These are phyloP conservation scores for Groenewaldozyma salmanticensis DNA, from an alignment of 805 yeast species.

Conservation along the genomic window DNA sequence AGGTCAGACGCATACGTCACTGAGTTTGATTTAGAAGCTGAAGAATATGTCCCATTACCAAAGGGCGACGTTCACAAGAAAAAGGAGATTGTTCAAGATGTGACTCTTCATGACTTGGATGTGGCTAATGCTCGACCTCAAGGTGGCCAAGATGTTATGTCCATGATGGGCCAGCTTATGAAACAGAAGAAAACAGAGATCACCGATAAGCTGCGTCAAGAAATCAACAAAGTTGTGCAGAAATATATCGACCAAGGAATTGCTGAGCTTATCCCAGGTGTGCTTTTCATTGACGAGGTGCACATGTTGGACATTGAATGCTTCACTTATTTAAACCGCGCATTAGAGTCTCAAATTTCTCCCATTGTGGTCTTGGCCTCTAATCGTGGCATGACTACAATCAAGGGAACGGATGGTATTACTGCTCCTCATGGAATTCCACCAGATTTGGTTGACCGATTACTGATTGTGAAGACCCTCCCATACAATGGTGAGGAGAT, in stretches of 20 bases:
- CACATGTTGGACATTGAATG: conserved; percentile 97
- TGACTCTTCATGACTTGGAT: conserved; percentile 91
- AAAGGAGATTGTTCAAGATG: conserved; percentile 96
- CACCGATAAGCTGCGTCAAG: conserved; percentile 88
- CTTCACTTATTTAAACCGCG: conserved; percentile 89
- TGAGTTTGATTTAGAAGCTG: conserved; percentile 96
- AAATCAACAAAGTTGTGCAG: conserved; percentile 91
- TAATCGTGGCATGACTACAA: conserved; percentile 85
- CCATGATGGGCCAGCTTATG: conserved; percentile 94
- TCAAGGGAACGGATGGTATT: conserved; percentile 73
- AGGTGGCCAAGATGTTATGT: conserved; percentile 94
- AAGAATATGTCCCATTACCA: conserved; percentile 96
- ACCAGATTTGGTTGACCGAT: conserved; percentile 83
- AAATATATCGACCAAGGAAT: conserved; percentile 97
- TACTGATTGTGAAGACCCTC: conserved; percentile 83
- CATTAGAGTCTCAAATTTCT: conserved; percentile 82
- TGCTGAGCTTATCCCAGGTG: conserved; percentile 97
- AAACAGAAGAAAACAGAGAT: conserved; percentile 95
- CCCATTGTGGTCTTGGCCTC: conserved; percentile 95
- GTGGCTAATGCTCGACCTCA: conserved; percentile 92
- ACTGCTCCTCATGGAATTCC: conserved; percentile 96
- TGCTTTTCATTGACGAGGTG: conserved; percentile 93
- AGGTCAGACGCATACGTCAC: conserved; percentile 98
- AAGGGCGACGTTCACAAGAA: conserved; percentile 98
- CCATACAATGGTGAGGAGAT: conserved; percentile 84